These are phyloP conservation scores for Blastobotrys arbuscula DNA, from an alignment of 1,139 yeast species.

Conservation along the genomic window DNA sequence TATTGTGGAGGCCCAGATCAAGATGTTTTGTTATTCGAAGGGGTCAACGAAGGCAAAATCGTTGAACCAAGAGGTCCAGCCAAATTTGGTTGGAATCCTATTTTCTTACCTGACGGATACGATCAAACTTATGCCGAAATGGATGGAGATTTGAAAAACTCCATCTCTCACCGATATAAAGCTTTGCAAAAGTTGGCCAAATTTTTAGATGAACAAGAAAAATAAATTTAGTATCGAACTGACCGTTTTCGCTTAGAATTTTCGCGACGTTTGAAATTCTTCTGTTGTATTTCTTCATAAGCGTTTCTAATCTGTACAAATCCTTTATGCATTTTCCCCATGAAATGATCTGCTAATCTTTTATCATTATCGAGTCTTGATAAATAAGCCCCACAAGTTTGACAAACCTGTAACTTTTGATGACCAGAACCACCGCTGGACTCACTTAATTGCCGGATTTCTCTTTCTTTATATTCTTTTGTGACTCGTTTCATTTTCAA, in stretches of 20 bases:
- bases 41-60: conserved; percentile 73
- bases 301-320: conserved; percentile 69
- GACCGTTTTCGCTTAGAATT: conserved; percentile 7
- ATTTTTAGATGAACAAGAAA: conserved; percentile 38
- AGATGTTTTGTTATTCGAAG: conserved; percentile 73
- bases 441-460: conserved; percentile 57
- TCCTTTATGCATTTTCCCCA: conserved; percentile 82
- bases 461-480: conserved; percentile 39
- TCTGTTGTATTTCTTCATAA: conserved; percentile 44
- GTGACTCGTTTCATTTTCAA: conserved; percentile 40
- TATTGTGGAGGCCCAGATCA: conserved; percentile 77
- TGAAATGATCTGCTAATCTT: conserved; percentile 84
- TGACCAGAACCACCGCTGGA: conserved; percentile 82
- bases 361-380: conserved; percentile 85
- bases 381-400: conserved; percentile 84
- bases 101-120: conserved; percentile 70
- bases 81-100: conserved; percentile 92
- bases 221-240: background rate
- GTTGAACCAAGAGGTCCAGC: conserved; percentile 73
- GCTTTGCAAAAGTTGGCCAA: conserved; percentile 71
- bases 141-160: conserved; percentile 68
- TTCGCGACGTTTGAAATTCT: conserved; percentile 21
- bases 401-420: conserved; percentile 88
- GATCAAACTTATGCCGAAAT: conserved; percentile 79
- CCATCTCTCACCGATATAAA: conserved; percentile 77